These are phyloP conservation scores for Huntiella savannae DNA, from an alignment of 2,329 filamentous ascomycete species.

Conservation along the genomic window DNA sequence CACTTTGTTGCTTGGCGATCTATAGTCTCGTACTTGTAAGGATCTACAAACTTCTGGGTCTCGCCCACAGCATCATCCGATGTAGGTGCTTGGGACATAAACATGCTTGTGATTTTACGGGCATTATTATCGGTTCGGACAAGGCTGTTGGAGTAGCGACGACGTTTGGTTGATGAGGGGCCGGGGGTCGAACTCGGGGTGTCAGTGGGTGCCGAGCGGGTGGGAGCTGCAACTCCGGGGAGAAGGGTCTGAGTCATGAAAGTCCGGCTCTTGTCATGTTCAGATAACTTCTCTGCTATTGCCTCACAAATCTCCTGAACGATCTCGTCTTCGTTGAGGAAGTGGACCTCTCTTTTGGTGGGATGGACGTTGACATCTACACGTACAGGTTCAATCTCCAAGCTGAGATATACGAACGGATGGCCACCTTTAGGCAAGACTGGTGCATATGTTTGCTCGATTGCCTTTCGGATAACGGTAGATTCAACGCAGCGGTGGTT, in stretches of 20 bases:
- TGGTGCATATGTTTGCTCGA: slow-evolving; percentile 74
- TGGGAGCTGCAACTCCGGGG: slow-evolving; percentile 33
- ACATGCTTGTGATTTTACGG: slow-evolving; percentile 94
- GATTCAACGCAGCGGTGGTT: slow-evolving; percentile 93
- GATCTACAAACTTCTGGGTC: slow-evolving; percentile 25
- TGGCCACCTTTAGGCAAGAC: slow-evolving; percentile 89
- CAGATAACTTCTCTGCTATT: slow-evolving; percentile 58
- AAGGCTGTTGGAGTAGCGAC: slow-evolving; percentile 48
- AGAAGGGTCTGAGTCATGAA: slow-evolving; percentile 89
- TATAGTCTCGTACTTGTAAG: slow-evolving; percentile 46
- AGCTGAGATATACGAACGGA: slow-evolving; percentile 78
- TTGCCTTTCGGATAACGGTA: slow-evolving; percentile 62
- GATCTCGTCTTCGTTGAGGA: slow-evolving; percentile 93
- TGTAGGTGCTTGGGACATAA: slow-evolving; percentile 20
- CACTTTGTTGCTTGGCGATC: slow-evolving; percentile 52
- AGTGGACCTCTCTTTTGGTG: slow-evolving; percentile 92
- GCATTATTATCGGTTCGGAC: slow-evolving; percentile 75
- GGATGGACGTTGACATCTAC: slow-evolving; percentile 97
- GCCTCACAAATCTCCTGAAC: slow-evolving; percentile 68
- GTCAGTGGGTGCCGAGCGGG: slow-evolving; percentile 16
- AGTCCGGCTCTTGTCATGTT: slow-evolving; percentile 81
- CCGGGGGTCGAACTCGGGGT: slow-evolving; percentile 16
- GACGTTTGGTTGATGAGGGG: slow-evolving; percentile 19
- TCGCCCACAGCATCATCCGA: slow-evolving; percentile 18
- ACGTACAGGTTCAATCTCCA: slow-evolving; percentile 78